Conservation (phyloP, 1,139 yeast genomes). For the Yamadazyma conglobata region DNA sequence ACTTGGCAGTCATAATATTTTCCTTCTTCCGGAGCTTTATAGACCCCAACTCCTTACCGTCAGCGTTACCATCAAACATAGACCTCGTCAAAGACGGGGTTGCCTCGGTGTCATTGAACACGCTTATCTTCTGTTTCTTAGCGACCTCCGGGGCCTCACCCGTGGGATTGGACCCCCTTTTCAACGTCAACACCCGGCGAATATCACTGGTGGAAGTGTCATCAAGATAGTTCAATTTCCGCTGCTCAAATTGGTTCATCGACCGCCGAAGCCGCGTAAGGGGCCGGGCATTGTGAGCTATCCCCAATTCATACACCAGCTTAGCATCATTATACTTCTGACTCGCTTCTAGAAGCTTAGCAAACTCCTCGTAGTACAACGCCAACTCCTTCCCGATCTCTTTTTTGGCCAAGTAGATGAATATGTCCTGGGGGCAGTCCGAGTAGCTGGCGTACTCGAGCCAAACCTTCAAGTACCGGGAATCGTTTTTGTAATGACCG, state of each 20-base stretch:
- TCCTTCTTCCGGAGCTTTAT: conserved; percentile 59
- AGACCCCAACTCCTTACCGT: conserved; percentile 40
- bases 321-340: conserved; percentile 58
- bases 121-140: conserved; percentile 24
- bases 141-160: conserved; percentile 5
- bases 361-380: conserved; percentile 77
- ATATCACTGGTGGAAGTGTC: conserved; percentile 12
- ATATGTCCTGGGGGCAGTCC: conserved; percentile 71
- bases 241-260: conserved; percentile 43
- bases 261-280: conserved; percentile 43
- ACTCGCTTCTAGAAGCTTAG: conserved; percentile 55
- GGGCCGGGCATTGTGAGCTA: conserved; percentile 64
- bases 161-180: conserved; percentile 19
- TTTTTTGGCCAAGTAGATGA: conserved; percentile 67
- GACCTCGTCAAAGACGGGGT: conserved; percentile 29
- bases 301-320: conserved; percentile 60
- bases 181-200: conserved; percentile 22
- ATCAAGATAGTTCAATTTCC: conserved; percentile 17
- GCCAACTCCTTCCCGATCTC: conserved; percentile 70
- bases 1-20: conserved; percentile 52
- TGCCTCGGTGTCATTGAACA: conserved; percentile 24
- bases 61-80: conserved; percentile 17
- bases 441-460: conserved; percentile 66
- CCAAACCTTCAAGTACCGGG: conserved; percentile 80
- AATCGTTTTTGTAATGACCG: conserved; percentile 70